Conservation (phyloP, 2,329 filamentous ascomycete genomes). For the Elsinoe batatas region DNA sequence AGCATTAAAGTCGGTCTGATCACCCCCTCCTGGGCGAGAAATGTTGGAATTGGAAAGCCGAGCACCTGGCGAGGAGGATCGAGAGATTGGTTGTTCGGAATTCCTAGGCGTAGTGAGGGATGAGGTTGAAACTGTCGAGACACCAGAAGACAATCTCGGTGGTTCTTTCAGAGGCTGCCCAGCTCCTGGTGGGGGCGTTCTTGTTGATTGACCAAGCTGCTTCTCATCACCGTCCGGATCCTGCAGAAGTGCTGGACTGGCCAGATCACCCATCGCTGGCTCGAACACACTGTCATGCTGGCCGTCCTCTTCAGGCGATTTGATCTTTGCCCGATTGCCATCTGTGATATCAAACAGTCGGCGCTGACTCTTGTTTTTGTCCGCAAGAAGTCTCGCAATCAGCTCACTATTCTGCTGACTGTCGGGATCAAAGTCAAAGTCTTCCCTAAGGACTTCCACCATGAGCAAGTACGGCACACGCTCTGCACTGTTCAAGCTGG, state of each 20-base stretch:
- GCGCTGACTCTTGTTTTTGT: conserved; percentile 49
- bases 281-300: conserved; percentile 69
- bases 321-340: conserved; percentile 41
- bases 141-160: conserved; percentile 52
- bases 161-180: conserved; percentile 23
- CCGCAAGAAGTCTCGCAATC: conserved; percentile 52
- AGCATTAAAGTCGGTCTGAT: conserved; percentile 72
- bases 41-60: conserved; percentile 47
- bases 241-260: conserved; percentile 60
- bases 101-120: conserved; percentile 57
- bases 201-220: conserved; percentile 19
- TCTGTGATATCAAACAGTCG: conserved; percentile 50
- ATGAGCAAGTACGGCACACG: conserved; percentile 78
- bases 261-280: conserved; percentile 67
- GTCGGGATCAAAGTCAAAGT: conserved; percentile 73
- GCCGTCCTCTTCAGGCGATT: conserved; percentile 29
- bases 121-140: conserved; percentile 49
- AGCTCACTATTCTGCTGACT: conserved; percentile 62
- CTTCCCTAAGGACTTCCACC: conserved; percentile 71
- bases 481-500: conserved; percentile 76
- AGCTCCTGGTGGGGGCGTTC: conserved; percentile 18
- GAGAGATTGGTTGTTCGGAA: conserved; percentile 57
- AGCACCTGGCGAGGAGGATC: conserved; percentile 57
- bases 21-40: conserved; percentile 36
- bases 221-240: conserved; percentile 43